phyloP scores from a whole-genome alignment of 768 basidiomycete species.

The Chalciporus piperatus region DNA sequence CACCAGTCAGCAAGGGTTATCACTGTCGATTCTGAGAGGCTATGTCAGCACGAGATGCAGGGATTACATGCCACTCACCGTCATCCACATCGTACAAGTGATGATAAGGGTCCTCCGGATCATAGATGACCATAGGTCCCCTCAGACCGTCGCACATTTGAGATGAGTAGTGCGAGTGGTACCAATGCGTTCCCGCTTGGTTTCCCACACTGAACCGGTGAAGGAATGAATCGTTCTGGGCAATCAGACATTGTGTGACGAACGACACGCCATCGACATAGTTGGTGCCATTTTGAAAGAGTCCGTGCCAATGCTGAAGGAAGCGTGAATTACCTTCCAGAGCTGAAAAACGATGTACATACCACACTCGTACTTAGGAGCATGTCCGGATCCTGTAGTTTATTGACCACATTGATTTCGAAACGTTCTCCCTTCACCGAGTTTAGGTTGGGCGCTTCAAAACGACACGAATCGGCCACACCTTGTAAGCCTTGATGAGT shows the following conservation, averaged over 20 bases:
- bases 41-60: not conserved
- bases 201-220: constrained; percentile 16
- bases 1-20: constrained; percentile 29
- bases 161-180: constrained; percentile 39
- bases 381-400: constrained; percentile 47
- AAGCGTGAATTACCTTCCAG: not conserved
- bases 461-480: not conserved
- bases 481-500: constrained; percentile 37
- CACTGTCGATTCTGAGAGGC: constrained; percentile 19
- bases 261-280: constrained; percentile 44
- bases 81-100: constrained; percentile 45
- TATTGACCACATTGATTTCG: constrained; percentile 44
- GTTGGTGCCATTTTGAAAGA: constrained; percentile 43
- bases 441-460: not conserved
- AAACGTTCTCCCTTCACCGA: constrained; percentile 38
- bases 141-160: constrained; percentile 39
- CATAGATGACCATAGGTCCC: constrained; percentile 41
- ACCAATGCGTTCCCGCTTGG: constrained; percentile 34
- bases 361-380: constrained; percentile 47
- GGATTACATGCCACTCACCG: constrained; percentile 22
- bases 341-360: not conserved
- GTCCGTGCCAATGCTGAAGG: constrained; percentile 54
- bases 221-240: constrained; percentile 22
- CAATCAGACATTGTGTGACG: constrained; percentile 36
- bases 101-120: constrained; percentile 37